Conservation (phyloP, 176 grass and related monocot species). For the Pontederia crassipes region DNA sequence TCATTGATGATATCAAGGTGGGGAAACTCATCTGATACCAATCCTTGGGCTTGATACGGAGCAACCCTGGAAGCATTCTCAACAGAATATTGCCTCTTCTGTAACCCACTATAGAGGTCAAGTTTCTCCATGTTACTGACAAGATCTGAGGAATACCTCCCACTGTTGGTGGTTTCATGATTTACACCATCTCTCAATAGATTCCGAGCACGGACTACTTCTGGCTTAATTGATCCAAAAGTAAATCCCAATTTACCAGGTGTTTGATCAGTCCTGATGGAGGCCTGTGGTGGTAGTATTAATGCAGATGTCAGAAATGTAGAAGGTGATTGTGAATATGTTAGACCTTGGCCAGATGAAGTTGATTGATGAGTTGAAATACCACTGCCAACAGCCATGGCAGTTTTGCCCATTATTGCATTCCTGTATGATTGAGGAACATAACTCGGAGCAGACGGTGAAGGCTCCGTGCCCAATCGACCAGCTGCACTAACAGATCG, state of each 20-base stretch:
- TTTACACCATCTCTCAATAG: constrained; percentile 36
- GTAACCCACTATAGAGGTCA: constrained; percentile 30
- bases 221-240: constrained; percentile 52
- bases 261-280: constrained; percentile 29
- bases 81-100: constrained; percentile 28
- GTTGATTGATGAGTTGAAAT: constrained; percentile 20
- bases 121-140: constrained; percentile 43
- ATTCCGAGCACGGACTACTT: constrained; percentile 35
- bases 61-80: constrained; percentile 42
- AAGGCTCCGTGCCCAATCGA: constrained; percentile 51
- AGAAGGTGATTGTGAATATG: constrained; percentile 22
- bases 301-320: constrained; percentile 36
- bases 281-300: constrained; percentile 27
- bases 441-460: constrained; percentile 45
- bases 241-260: constrained; percentile 42
- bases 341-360: constrained; percentile 26
- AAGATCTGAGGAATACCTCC: constrained; percentile 22
- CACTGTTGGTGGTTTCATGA: constrained; percentile 23
- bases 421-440: constrained; percentile 68
- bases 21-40: constrained; percentile 64
- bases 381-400: constrained; percentile 18
- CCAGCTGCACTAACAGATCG: constrained; percentile 65
- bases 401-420: constrained; percentile 72
- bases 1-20: constrained; percentile 99
- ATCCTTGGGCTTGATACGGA: constrained; percentile 47